A percentile compares a stretch with the other conserved stretches of the same genome.
Evolutionary conservation across 1,284 basidiomycete species (phyloP).

Genomic region (Xerocomus nothofagi): DNA sequence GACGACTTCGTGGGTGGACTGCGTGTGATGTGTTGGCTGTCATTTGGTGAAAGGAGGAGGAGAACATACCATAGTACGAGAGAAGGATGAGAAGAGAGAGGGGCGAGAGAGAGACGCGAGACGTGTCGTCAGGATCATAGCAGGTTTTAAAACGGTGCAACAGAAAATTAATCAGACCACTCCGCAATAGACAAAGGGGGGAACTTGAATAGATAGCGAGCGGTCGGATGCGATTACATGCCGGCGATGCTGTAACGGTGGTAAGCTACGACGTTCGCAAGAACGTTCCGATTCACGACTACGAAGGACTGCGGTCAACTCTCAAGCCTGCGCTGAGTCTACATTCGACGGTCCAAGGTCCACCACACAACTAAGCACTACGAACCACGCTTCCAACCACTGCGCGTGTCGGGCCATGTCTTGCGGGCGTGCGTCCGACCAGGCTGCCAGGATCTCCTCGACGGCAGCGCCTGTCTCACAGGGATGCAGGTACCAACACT

Average conservation of each 20-base stretch:
- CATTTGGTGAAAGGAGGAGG: neutral
- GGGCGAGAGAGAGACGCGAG: slow-evolving; percentile 36
- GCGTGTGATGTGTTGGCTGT: slow-evolving; percentile 10
- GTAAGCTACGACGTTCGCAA: slow-evolving; percentile 14
- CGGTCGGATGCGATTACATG: neutral
- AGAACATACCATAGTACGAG: slow-evolving; percentile 47
- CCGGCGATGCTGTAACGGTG: neutral
- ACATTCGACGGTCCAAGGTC: slow-evolving; percentile 35
- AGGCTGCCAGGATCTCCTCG: slow-evolving; percentile 61
- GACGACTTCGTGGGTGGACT: slow-evolving; percentile 75
- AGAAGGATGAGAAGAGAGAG: slow-evolving; percentile 35
- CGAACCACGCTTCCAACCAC: slow-evolving; percentile 74
- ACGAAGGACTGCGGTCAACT: too few species aligned
- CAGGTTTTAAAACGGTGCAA: slow-evolving; percentile 12
- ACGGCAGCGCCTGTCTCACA: slow-evolving; percentile 71
- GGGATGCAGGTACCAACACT: slow-evolving; percentile 82
- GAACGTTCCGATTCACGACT: neutral
- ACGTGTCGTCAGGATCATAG: slow-evolving; percentile 38
- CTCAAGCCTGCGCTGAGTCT: neutral
- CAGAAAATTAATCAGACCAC: slow-evolving; percentile 20
- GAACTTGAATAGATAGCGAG: neutral
- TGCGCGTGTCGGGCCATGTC: slow-evolving; percentile 36
- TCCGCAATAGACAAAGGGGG: slow-evolving; percentile 22
- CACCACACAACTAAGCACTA: slow-evolving; percentile 65
- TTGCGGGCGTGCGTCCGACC: slow-evolving; percentile 23